phyloP scores from a whole-genome alignment of 1,284 basidiomycete species.

The Ganoderma multipileum region DNA sequence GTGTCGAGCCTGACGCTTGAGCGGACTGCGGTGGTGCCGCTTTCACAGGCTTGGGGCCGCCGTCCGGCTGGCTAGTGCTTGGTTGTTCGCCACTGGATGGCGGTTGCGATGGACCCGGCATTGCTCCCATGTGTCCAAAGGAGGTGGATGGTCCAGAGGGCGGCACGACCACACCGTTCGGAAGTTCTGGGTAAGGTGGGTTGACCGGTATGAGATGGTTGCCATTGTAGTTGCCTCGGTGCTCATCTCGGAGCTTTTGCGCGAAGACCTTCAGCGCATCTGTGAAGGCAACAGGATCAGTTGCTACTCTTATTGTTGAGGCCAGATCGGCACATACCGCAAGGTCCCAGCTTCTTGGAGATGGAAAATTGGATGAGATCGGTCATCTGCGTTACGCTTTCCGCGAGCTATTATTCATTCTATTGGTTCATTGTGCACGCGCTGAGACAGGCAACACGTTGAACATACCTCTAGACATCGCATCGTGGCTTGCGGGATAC shows the following conservation, averaged over 20 bases:
- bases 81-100: conserved; percentile 46
- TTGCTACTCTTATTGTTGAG: background rate
- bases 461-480: conserved; percentile 74
- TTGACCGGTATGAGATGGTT: background rate
- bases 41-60: conserved; percentile 62
- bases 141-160: conserved; percentile 3
- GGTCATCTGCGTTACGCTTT: conserved; percentile 77
- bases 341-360: conserved; percentile 60
- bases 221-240: conserved; percentile 10
- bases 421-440: background rate
- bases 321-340: conserved; percentile 53
- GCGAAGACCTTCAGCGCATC: conserved; percentile 55
- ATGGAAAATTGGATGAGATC: conserved; percentile 74
- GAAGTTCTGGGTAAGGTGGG: background rate
- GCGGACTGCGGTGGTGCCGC: conserved; percentile 49
- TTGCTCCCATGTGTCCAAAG: conserved; percentile 1
- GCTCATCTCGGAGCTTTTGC: conserved; percentile 49
- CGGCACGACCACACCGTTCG: background rate
- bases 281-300: conserved; percentile 25
- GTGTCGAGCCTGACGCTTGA: conserved; percentile 48
- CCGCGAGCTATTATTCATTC: conserved; percentile 61
- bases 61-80: conserved; percentile 49
- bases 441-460: background rate
- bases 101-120: conserved; percentile 15
- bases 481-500: conserved; percentile 86